Percentiles rank a stretch among this genome's conserved stretches.
phyloP scores from a whole-genome alignment of 2,329 filamentous ascomycete genomes.

The Tolypocladium album region DNA sequence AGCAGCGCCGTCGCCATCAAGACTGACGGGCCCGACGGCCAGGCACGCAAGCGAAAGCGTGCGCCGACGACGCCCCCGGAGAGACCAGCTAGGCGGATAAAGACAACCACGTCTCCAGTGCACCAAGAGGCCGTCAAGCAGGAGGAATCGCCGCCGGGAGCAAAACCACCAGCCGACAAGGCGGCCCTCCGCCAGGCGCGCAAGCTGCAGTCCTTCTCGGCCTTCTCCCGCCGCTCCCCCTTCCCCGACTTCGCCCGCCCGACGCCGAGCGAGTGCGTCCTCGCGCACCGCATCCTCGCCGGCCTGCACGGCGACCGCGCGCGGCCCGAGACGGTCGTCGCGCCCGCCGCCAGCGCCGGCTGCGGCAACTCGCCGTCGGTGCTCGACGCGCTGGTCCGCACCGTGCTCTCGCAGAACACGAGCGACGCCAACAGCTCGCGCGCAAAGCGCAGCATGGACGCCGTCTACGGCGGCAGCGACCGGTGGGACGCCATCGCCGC shows the following conservation, averaged over 20 bases:
- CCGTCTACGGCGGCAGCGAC: constrained; percentile 29
- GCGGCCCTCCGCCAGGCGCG: constrained; percentile 22
- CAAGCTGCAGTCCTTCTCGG: constrained; percentile 31
- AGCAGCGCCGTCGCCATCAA: background rate
- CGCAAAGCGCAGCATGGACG: constrained; percentile 41
- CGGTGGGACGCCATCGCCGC: constrained; percentile 29
- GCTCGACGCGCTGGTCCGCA: constrained; percentile 40
- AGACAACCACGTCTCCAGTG: background rate
- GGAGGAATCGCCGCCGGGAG: background rate
- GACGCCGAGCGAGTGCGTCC: constrained; percentile 54
- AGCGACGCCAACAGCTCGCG: constrained; percentile 44
- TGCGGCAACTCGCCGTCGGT: constrained; percentile 40
- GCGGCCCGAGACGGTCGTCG: constrained; percentile 50
- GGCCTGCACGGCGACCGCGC: constrained; percentile 52
- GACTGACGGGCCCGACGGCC: background rate
- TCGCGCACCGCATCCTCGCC: constrained; percentile 56
- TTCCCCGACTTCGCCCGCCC: constrained; percentile 59
- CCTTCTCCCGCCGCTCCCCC: constrained; percentile 37
- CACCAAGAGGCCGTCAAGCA: background rate
- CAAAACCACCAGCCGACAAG: constrained; percentile 5
- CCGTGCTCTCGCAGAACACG: constrained; percentile 43
- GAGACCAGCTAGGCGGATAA: background rate
- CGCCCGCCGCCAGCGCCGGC: constrained; percentile 54
- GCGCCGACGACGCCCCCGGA: background rate
- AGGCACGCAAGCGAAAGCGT: background rate